Evolutionary conservation across 2,329 filamentous ascomycete genomes (phyloP).

Genomic region (Hypomyces rosellus): DNA sequence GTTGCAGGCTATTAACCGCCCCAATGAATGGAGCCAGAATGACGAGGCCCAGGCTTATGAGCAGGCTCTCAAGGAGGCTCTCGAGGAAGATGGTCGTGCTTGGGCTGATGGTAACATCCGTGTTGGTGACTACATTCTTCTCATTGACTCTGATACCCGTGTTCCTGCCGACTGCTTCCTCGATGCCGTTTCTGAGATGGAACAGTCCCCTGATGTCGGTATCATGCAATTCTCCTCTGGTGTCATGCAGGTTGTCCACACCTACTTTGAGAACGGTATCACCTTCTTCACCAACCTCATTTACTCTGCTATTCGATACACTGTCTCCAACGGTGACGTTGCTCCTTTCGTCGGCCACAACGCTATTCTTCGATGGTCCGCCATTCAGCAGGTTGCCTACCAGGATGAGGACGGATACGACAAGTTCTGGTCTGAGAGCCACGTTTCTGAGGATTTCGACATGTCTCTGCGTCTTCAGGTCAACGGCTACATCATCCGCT

Average conservation of each 20-base stretch:
- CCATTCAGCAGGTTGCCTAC: conserved; percentile 68
- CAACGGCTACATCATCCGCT: conserved; percentile 64
- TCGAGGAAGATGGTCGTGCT: conserved; percentile 62
- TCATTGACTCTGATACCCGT: conserved; percentile 75
- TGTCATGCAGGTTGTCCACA: conserved; percentile 72
- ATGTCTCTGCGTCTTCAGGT: conserved; percentile 73
- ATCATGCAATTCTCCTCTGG: conserved; percentile 74
- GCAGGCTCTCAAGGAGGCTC: conserved; percentile 56
- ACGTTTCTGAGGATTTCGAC: conserved; percentile 76
- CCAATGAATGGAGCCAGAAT: conserved; percentile 58
- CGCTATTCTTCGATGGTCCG: conserved; percentile 67
- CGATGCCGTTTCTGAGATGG: conserved; percentile 76
- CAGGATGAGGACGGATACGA: conserved; percentile 64
- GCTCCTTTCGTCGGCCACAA: conserved; percentile 80
- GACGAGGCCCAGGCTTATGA: conserved; percentile 64
- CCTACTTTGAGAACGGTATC: conserved; percentile 65
- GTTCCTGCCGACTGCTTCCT: conserved; percentile 71
- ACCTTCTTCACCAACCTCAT: conserved; percentile 69
- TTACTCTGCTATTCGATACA: conserved; percentile 70
- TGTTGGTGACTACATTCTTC: conserved; percentile 69
- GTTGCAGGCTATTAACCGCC: conserved; percentile 50
- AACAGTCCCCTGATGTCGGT: conserved; percentile 69
- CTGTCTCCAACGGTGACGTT: conserved; percentile 70
- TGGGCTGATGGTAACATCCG: conserved; percentile 84
- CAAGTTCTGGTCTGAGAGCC: conserved; percentile 76